Evolutionary conservation across 495 filamentous ascomycete species (phyloP).

Genomic region (Xylaria palmicola): DNA sequence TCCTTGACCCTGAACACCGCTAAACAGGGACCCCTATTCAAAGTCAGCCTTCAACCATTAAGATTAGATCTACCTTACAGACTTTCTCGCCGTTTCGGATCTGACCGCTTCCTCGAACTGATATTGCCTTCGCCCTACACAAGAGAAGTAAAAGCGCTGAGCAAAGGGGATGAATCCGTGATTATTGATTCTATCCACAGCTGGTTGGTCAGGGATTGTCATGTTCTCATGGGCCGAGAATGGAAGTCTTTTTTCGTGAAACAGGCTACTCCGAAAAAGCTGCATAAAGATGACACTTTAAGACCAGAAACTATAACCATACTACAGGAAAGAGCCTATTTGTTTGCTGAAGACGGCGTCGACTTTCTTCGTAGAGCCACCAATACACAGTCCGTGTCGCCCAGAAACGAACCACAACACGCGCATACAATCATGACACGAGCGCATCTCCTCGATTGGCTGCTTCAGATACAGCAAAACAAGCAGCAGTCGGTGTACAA

Average conservation of each 20-base stretch:
- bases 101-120: slow-evolving; percentile 48
- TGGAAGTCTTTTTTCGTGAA: slow-evolving; percentile 50
- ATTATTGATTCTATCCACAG: slow-evolving; percentile 35
- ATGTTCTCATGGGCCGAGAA: slow-evolving; percentile 40
- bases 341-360: slow-evolving; percentile 45
- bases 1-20: slow-evolving; percentile 32
- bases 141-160: slow-evolving; percentile 21
- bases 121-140: slow-evolving; percentile 35
- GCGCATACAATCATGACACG: slow-evolving; percentile 30
- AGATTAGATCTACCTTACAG: slow-evolving; percentile 42
- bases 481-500: slow-evolving; percentile 35
- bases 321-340: slow-evolving; percentile 40
- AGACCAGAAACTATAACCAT: slow-evolving; percentile 34
- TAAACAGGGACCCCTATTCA: slow-evolving; percentile 34
- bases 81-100: slow-evolving; percentile 46
- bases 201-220: slow-evolving; percentile 39
- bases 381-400: slow-evolving; percentile 20
- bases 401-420: slow-evolving; percentile 28
- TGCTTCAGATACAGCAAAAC: slow-evolving; percentile 40
- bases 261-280: slow-evolving; percentile 36
- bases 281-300: slow-evolving; percentile 33
- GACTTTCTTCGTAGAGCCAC: slow-evolving; percentile 25
- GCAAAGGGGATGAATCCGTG: slow-evolving; percentile 15
- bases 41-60: slow-evolving; percentile 39
- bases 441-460: slow-evolving; percentile 41